Evolutionary conservation across 208 protist species (phyloP).

Genomic region (Acanthamoeba healyi): DNA sequence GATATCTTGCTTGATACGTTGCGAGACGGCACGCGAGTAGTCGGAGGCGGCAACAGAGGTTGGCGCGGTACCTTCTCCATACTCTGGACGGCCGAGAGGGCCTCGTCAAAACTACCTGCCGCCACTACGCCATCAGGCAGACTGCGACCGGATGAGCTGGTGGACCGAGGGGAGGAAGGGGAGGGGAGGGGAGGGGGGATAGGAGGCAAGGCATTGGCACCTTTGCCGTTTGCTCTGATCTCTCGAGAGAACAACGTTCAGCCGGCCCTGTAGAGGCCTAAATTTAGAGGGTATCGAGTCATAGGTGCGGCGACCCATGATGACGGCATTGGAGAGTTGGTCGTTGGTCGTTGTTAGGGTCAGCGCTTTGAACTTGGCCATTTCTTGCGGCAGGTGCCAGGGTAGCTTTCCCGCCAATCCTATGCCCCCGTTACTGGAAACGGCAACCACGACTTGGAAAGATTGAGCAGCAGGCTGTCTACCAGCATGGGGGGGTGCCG

Average conservation of each 20-base stretch:
- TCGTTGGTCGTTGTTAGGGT: constrained; percentile 73
- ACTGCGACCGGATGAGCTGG: background rate
- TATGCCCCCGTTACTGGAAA: constrained; percentile 79
- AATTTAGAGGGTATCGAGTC: constrained; percentile 87
- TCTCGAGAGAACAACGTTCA: constrained; percentile 86
- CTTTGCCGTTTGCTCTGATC: background rate
- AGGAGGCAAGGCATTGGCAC: constrained; percentile 15
- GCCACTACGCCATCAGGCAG: background rate
- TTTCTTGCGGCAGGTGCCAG: constrained; percentile 86
- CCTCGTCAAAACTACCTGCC: background rate
- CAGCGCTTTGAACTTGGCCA: constrained; percentile 86
- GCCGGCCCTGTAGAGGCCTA: constrained; percentile 81
- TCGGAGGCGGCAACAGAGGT: background rate
- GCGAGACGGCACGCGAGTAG: too few relatives aligned
- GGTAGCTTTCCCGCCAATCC: constrained; percentile 83
- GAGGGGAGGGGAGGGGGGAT: background rate
- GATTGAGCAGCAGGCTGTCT: background rate
- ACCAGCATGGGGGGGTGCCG: too few relatives aligned
- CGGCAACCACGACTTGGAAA: constrained; percentile 69
- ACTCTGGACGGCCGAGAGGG: background rate
- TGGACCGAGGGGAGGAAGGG: background rate
- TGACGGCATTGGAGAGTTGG: constrained; percentile 82
- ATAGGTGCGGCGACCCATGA: constrained; percentile 90
- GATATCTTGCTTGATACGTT: too few relatives aligned
- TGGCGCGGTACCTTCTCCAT: background rate